A percentile compares a stretch with the other conserved stretches of the same genome.
These are phyloP conservation scores for Cotoneaster glaucophyllus DNA, from an alignment of 306 rosid species.

Conservation along the genomic window DNA sequence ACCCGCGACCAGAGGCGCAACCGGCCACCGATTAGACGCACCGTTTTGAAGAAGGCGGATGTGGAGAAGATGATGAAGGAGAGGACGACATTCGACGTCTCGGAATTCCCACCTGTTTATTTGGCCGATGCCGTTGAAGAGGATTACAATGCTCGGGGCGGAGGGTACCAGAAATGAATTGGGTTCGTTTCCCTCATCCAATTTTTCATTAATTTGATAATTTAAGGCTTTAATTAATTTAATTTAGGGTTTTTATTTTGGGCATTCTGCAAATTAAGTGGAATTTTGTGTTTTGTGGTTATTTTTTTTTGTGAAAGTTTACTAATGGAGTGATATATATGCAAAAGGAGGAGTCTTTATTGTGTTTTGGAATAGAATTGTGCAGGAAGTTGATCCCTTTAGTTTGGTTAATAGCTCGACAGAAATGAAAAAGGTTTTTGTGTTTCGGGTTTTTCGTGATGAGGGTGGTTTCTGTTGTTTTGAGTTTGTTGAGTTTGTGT, in stretches of 20 bases:
- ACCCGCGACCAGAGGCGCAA: constrained; percentile 89
- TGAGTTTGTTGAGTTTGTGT: not conserved
- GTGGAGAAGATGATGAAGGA: constrained; percentile 55
- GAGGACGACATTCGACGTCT: constrained; percentile 33
- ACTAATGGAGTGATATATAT: not conserved
- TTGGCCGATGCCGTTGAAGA: constrained; percentile 50
- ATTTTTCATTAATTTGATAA: not conserved
- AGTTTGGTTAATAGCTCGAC: not conserved
- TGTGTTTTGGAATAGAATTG: not conserved
- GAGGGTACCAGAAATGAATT: constrained; percentile 69
- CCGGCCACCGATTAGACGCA: constrained; percentile 78
- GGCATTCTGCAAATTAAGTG: not conserved
- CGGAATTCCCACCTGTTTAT: constrained; percentile 73
- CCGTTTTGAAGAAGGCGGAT: constrained; percentile 57
- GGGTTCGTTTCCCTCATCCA: not conserved
- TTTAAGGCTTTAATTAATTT: not conserved
- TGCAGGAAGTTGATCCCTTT: not conserved
- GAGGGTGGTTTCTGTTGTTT: not conserved
- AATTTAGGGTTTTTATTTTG: not conserved
- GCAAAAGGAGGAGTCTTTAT: not conserved
- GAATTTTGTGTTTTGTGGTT: not conserved
- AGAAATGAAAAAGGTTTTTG: not conserved
- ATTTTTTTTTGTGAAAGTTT: not conserved
- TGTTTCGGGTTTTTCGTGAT: not conserved
- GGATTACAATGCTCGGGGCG: constrained; percentile 61